These are phyloP conservation scores for Lagenaria siceraria DNA, from an alignment of 306 rosid species.

Conservation along the genomic window DNA sequence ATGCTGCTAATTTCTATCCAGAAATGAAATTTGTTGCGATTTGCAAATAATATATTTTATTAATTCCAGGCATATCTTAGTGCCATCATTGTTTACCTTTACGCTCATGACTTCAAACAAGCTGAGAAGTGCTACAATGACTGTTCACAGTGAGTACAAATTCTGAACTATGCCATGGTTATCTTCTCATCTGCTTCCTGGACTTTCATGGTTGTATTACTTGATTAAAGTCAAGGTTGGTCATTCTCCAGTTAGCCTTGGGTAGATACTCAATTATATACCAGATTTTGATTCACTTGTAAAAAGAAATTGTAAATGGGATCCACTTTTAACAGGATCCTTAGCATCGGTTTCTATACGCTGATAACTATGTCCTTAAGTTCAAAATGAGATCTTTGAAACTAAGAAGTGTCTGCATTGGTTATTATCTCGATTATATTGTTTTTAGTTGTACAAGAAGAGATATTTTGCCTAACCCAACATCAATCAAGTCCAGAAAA, in stretches of 20 bases:
- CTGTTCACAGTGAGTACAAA: slow-evolving; percentile 69
- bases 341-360: background rate
- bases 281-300: background rate
- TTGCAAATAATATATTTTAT: slow-evolving; percentile 3
- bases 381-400: background rate
- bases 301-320: background rate
- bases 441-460: background rate
- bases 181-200: background rate
- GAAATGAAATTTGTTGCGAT: background rate
- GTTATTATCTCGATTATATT: background rate
- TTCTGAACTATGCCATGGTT: background rate
- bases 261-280: background rate
- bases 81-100: slow-evolving; percentile 72
- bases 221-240: background rate
- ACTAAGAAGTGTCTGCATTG: background rate
- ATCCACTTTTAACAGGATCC: background rate
- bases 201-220: background rate
- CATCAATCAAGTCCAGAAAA: background rate
- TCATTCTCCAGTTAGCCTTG: background rate
- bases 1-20: background rate
- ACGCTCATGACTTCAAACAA: slow-evolving; percentile 72
- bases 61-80: slow-evolving; percentile 78
- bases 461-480: background rate
- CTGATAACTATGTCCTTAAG: background rate
- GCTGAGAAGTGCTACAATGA: slow-evolving; percentile 94